Evolutionary conservation across 129 eudicot genomes (phyloP), one percentile per base, ranked within the genome.

Genomic region (Chrysanthemum lavandulifolium): DNA sequence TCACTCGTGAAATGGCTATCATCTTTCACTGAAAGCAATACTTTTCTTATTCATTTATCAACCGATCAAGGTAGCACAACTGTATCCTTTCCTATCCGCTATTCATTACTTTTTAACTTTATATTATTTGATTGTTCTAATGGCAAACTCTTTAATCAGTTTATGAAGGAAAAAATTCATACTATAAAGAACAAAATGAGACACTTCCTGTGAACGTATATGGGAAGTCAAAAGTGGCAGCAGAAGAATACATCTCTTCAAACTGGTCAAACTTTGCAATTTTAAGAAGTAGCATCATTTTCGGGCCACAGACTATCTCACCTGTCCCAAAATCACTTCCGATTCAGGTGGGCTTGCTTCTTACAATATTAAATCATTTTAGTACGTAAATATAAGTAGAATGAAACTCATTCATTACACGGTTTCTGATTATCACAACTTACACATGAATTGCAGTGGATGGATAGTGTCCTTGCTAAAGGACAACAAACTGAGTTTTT

Each of bases 271-370:
- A 92, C 82, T 89, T 73, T 76, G 98, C 83, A 33, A 87, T 89
- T 71, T 77, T 92, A 87, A 82, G 96, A 81, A 89, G 98, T 86
- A 89, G 95, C 77, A 92, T 92, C 57, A 92, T 89, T 49, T 92
- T 76, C 62, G 98, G 98, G n/a, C 95, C 96, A 59, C 96, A 92
- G 58, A 87, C 92, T 29, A 67, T 84, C 68, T 88, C 98, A 55
- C 96, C 98, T 13, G 88, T 40, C 47, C 10, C 47, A 40, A 40
- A 40, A 40, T 89, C 98, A 63, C 96, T 92, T 82, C 98, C 95
- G 25, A 77, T 92, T 83, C 98, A 92, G 96, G 98, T 89, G 47
- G 47, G 47, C 9, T 40, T 40, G 10, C 47, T 40, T 40, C 10
- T 40, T 33, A 10, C 45, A 67, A 59, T 13, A n/a, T 21, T 58